Percentiles rank a stretch among this genome's conserved stretches.
These are phyloP conservation scores for Colletotrichum lini DNA, from an alignment of 2,329 filamentous ascomycete species.

Conservation along the genomic window DNA sequence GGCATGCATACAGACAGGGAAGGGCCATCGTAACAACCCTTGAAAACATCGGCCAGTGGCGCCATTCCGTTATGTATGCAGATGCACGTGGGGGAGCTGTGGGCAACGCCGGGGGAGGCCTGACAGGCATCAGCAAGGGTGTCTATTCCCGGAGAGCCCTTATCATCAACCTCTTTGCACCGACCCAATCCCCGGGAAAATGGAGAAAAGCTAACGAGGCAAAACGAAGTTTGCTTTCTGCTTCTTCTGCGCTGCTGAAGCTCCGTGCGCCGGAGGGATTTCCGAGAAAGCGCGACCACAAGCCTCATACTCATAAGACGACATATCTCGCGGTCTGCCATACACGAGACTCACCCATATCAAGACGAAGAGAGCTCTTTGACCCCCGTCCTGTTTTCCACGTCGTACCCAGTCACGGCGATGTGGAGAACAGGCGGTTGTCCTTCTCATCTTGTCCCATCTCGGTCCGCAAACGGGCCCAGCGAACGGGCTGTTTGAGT, in stretches of 20 bases:
- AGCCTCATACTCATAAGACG: neutral
- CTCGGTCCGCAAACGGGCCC: neutral
- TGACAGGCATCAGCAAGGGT: slow-evolving; percentile 10
- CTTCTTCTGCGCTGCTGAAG: neutral
- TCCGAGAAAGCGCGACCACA: neutral
- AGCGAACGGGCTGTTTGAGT: slow-evolving; percentile 28
- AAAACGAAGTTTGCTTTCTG: neutral
- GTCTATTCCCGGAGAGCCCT: slow-evolving; percentile 1
- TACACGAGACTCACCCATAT: neutral
- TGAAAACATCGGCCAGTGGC: neutral
- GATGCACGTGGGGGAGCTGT: slow-evolving; percentile 4
- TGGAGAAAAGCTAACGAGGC: neutral
- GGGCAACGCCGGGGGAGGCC: neutral
- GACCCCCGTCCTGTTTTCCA: slow-evolving; percentile 29
- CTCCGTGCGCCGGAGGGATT: slow-evolving; percentile 15
- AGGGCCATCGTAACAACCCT: neutral
- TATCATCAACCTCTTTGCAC: slow-evolving; percentile 1
- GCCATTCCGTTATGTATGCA: slow-evolving; percentile 23
- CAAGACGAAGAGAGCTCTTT: slow-evolving; percentile 13
- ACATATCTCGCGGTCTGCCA: neutral
- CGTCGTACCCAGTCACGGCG: neutral
- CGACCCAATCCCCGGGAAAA: neutral
- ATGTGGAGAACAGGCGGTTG: neutral
- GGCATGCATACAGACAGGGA: neutral
- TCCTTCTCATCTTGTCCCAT: neutral